Evolutionary conservation across 2,329 filamentous ascomycete genomes (phyloP), one percentile per base, ranked within the genome.

Genomic region (Chalaropsis ovoidea): DNA sequence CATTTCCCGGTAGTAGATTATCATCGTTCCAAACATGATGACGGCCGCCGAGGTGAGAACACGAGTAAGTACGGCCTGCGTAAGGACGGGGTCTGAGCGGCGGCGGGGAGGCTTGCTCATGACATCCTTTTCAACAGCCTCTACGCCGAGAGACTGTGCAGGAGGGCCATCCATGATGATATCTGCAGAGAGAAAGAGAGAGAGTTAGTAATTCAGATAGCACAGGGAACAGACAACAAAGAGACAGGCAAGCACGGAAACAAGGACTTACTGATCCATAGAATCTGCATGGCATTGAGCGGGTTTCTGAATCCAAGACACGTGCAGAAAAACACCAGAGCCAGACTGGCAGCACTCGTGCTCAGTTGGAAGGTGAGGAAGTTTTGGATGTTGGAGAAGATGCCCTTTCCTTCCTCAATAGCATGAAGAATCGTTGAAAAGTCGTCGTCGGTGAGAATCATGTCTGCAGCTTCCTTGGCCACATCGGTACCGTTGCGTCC

Each of bases 371-470:
- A 99, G 0, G 94, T 97, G 69, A 99, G 82, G 77, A 99, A 99
- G 76, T 99, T 99, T 74, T 99, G 94, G 70, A 99, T 97, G 75
- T 99, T 99, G 82, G 94, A 96, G 77, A 99, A 99, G 70, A 99
- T 99, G 65, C 92, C 94, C 76, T 99, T 99, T 76, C 94, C 95
- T 77, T 99, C 94, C 75, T 99, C 94, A 68, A 99, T 99, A 39
- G 94, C 94, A 67, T 86, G 89, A 11, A 99, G 81, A 69, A 99
- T 99, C 4, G 90, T 94, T 0, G 88, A 89, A 74, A 95, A 94
- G 75, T 94, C 88, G 74, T 95, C 90, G 70, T 94, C 89, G 0
- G 89, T 94, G 63, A 95, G 77, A 69, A 95, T 93, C 90, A 95
- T 95, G 72, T 94, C 90, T n/a, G 90, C 86, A 10, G 90, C 90